phyloP scores from a whole-genome alignment of 371 early-diverging fungal genomes.

The Sanchytrium tribonematis region DNA sequence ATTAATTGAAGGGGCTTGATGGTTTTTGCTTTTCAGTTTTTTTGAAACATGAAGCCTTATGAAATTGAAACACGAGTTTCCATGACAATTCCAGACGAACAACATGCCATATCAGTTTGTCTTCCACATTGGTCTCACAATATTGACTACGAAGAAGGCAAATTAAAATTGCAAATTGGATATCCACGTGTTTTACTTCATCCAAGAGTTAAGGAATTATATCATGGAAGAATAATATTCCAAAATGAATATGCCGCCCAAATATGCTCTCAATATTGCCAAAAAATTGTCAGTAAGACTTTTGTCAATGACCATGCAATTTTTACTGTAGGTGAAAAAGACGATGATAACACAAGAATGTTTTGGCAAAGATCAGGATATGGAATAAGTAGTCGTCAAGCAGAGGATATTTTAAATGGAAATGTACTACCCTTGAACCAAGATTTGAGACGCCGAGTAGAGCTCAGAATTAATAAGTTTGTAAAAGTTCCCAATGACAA shows the following conservation, averaged over 20 bases:
- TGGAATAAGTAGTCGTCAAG: conserved; percentile 55
- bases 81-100: conserved; percentile 4
- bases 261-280: conserved; percentile 5
- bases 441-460: background rate
- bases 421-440: background rate
- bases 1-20: too few relatives aligned
- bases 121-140: conserved; percentile 74
- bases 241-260: conserved; percentile 5
- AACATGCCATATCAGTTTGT: conserved; percentile 66
- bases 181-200: conserved; percentile 78
- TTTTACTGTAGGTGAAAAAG: conserved; percentile 11
- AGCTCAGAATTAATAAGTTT: background rate
- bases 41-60: background rate
- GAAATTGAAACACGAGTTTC: background rate
- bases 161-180: conserved; percentile 41
- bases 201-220: conserved; percentile 11
- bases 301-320: background rate
- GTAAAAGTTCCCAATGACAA: conserved; percentile 28
- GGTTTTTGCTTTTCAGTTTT: too few relatives aligned
- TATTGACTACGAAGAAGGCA: conserved; percentile 66
- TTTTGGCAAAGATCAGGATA: conserved; percentile 87
- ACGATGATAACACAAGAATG: conserved; percentile 40
- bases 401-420: conserved; percentile 35
- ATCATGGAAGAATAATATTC: background rate
- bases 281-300: too few relatives aligned